Conservation (phyloP, 192 early-diverging fungal genomes). For the Rhizoclosmatium globosum region DNA sequence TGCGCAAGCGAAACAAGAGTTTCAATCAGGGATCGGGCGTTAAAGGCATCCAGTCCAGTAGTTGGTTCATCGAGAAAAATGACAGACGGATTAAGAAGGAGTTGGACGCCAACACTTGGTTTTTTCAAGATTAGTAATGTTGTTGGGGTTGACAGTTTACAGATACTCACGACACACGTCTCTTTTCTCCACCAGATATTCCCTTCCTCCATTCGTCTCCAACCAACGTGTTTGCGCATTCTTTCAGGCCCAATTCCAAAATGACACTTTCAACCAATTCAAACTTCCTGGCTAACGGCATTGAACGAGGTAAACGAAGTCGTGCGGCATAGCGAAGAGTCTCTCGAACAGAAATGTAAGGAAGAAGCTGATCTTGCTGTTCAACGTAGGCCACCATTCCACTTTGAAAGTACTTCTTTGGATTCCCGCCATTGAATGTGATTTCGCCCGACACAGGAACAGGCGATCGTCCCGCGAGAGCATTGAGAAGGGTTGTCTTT, state of each 20-base stretch:
- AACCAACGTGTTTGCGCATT: constrained; percentile 51
- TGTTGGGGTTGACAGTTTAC: constrained; percentile 33
- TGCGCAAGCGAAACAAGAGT: constrained; percentile 50
- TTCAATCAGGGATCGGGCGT: constrained; percentile 68
- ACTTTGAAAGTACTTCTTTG: constrained; percentile 19
- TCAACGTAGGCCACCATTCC: constrained; percentile 52
- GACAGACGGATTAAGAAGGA: constrained; percentile 72
- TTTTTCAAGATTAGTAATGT: constrained; percentile 47
- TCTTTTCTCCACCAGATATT: constrained; percentile 86
- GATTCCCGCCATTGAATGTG: constrained; percentile 75
- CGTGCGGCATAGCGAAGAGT: constrained; percentile 73
- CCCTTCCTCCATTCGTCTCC: constrained; percentile 54
- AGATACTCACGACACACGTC: constrained; percentile 67
- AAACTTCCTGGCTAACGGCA: constrained; percentile 30
- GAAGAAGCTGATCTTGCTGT: constrained; percentile 44
- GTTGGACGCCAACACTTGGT: constrained; percentile 83
- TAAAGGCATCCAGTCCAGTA: constrained; percentile 73
- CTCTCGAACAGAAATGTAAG: constrained; percentile 74
- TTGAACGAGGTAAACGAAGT: constrained; percentile 62
- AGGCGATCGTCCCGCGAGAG: constrained; percentile 68
- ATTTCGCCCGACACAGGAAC: constrained; percentile 73
- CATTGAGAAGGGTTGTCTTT: constrained; percentile 56
- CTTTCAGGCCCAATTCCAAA: constrained; percentile 48
- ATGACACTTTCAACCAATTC: constrained; percentile 49
- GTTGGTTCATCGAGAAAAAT: constrained; percentile 80